These are phyloP conservation scores for Galerina marginata DNA, from an alignment of 768 basidiomycete genomes.

Conservation along the genomic window DNA sequence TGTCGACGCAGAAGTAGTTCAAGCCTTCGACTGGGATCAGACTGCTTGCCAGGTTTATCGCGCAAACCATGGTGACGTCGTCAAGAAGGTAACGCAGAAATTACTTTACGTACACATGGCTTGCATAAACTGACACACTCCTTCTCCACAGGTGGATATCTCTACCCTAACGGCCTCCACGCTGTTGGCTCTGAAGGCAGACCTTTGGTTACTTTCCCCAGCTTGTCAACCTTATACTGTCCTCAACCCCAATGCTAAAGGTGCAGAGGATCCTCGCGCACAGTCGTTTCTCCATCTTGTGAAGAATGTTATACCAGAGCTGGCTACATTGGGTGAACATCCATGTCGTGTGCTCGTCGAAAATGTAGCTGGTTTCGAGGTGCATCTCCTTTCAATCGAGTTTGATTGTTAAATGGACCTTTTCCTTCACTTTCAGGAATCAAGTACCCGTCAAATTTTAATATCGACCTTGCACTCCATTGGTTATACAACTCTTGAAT, in stretches of 20 bases:
- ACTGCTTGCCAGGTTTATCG: conserved; percentile 72
- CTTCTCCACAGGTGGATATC: conserved; percentile 59
- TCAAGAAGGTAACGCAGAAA: conserved; percentile 49
- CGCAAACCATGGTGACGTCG: conserved; percentile 59
- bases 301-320: conserved; percentile 61
- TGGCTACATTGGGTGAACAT: conserved; percentile 48
- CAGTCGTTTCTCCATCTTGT: conserved; percentile 78
- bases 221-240: conserved; percentile 88
- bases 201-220: conserved; percentile 81
- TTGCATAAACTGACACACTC: background rate
- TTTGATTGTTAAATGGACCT: conserved; percentile 3
- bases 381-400: conserved; percentile 33
- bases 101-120: background rate
- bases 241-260: conserved; percentile 74
- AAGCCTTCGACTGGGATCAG: conserved; percentile 88
- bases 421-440: conserved; percentile 48
- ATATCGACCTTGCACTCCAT: conserved; percentile 54
- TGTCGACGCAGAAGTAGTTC: conserved; percentile 52
- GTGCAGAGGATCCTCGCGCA: conserved; percentile 74
- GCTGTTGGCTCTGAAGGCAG: conserved; percentile 53
- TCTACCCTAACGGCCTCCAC: conserved; percentile 53
- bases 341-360: conserved; percentile 73
- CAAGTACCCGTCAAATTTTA: conserved; percentile 64
- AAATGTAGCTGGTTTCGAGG: conserved; percentile 87
- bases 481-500: conserved; percentile 63